Base-by-base conservation (phyloP, 2,329 filamentous ascomycete species). In the Decorospora gaudefroyi region DNA sequence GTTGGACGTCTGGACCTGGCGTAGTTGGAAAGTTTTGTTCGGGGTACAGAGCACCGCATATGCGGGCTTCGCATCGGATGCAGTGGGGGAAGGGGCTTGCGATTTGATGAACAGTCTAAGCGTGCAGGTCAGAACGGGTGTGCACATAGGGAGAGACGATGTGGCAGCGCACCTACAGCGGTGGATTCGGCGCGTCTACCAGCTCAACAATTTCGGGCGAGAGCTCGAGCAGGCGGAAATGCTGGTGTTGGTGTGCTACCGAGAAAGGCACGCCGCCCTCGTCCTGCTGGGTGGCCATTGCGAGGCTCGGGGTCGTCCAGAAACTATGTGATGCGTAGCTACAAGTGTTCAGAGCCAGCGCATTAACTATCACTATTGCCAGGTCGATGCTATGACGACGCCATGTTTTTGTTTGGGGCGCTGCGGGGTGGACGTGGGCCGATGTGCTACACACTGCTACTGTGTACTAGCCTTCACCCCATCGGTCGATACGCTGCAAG, bases 1-100 rank as follows among this genome's bases (percentile, higher is more conserved):
- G 55, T 86, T 86, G 17, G 82, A 85, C 11, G 82, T 84, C 55
- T 83, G 81, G 38, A 85, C 82, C 65, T 85, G 82, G 55, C 81
- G 81, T 37, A 85, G 68, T 46, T 78, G 75, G 69, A 78, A 86
- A 8, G 81, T 82, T 53, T 77, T 73, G 40, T 72, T 72, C 7
- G 74, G 69, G 2, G 80, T 84, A 68, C 82, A 85, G 46, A 86
- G 72, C 47, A 84, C 81, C 19, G 80, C 78, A 76, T 73, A 62
- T 70, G 67, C 51, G 70, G 65, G 46, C 70, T 71, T 64, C 40
- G 46, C 45, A 36, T 47, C 54, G 23, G 56, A 41, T 18, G 50
- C 44, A 6, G 58, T 30, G 27, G 56, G 21, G n/a, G 60, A 49
- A 26, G 60, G 38, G 39, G 58, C 52, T 37, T 50, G 56, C 22